Percentiles rank a stretch among this genome's conserved stretches.
These are phyloP conservation scores for Fraxinus sp. DNA, from an alignment of 305 asterid genomes.

Conservation along the genomic window DNA sequence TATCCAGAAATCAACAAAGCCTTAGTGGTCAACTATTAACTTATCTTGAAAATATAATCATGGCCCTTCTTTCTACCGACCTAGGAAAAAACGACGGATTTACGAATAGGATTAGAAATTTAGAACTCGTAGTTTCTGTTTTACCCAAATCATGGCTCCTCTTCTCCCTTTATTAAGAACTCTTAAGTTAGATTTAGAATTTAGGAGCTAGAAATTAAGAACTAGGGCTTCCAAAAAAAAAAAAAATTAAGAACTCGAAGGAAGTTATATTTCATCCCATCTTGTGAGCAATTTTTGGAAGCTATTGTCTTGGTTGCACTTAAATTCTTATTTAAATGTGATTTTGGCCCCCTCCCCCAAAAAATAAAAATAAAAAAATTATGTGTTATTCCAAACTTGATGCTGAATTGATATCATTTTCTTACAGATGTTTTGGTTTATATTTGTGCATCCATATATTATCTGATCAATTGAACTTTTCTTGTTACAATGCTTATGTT, in stretches of 20 bases:
- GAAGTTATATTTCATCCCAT: neutral
- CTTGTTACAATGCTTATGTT: constrained; percentile 23
- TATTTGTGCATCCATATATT: neutral
- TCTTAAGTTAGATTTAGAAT: constrained; percentile 1
- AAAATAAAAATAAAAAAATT: no score
- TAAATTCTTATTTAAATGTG: neutral
- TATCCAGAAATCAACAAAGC: neutral
- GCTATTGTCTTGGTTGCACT: neutral
- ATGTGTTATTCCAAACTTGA: neutral
- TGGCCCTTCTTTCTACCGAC: neutral
- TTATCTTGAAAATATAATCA: neutral
- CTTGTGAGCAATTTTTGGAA: neutral
- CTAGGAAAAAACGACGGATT: neutral
- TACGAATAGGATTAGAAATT: neutral
- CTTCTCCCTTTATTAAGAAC: neutral
- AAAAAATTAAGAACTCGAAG: neutral
- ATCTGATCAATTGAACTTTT: constrained; percentile 1
- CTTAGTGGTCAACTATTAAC: neutral
- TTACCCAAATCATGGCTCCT: neutral
- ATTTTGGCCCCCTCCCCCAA: no score
- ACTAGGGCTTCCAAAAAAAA: neutral
- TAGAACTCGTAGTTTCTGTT: neutral
- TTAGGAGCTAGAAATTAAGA: constrained; percentile 13
- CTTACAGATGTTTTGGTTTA: neutral
- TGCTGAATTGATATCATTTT: neutral